Evolutionary conservation across 192 early-diverging fungal genomes (phyloP).

Genomic region (Dissophora ornata): DNA sequence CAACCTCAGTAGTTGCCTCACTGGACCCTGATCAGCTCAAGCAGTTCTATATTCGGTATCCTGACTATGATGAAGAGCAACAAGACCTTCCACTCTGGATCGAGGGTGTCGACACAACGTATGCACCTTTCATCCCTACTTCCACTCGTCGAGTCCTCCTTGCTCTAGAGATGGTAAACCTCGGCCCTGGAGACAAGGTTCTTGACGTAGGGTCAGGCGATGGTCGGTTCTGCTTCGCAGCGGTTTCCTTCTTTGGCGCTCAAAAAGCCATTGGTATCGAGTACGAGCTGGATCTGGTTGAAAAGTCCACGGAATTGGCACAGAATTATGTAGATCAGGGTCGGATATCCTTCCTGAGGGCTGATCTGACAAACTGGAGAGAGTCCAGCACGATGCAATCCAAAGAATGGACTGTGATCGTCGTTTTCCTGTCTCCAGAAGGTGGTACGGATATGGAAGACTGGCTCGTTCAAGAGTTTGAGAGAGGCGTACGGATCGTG

Average conservation of each 20-base stretch:
- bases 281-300: constrained; percentile 60
- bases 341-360: constrained; percentile 51
- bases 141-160: constrained; percentile 61
- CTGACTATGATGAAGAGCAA: constrained; percentile 34
- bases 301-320: constrained; percentile 52
- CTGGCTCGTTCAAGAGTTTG: constrained; percentile 56
- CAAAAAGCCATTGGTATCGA: constrained; percentile 63
- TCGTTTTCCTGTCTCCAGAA: constrained; percentile 65
- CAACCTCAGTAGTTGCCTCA: not conserved
- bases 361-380: constrained; percentile 51
- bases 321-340: constrained; percentile 21
- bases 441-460: constrained; percentile 59
- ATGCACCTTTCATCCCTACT: constrained; percentile 69
- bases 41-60: constrained; percentile 21
- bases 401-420: constrained; percentile 56
- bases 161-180: constrained; percentile 59
- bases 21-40: constrained; percentile 8
- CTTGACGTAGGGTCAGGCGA: constrained; percentile 73
- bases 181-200: constrained; percentile 52
- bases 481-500: constrained; percentile 60
- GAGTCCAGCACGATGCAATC: constrained; percentile 44
- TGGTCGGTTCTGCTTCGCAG: constrained; percentile 66
- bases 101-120: constrained; percentile 63
- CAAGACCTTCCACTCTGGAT: constrained; percentile 63
- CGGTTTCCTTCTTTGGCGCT: constrained; percentile 55